Evolutionary conservation across 2,329 filamentous ascomycete genomes (phyloP).

Genomic region (Alternaria novae-zelandiae): DNA sequence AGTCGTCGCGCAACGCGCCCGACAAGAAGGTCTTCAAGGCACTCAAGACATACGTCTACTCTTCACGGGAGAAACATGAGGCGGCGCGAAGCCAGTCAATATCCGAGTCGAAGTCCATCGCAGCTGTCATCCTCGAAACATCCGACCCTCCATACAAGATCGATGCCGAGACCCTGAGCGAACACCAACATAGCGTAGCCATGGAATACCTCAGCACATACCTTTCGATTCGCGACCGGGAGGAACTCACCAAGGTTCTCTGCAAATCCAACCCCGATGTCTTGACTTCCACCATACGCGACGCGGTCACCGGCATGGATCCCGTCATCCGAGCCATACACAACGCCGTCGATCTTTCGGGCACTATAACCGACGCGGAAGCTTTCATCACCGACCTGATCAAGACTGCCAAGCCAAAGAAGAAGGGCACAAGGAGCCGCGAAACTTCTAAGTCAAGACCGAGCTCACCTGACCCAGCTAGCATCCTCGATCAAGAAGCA

Average conservation of each 20-base stretch:
- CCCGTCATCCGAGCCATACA: slow-evolving; percentile 77
- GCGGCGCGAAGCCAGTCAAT: slow-evolving; percentile 63
- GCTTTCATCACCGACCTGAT: slow-evolving; percentile 75
- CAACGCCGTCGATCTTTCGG: slow-evolving; percentile 72
- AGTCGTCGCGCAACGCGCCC: slow-evolving; percentile 65
- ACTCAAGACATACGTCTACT: slow-evolving; percentile 65
- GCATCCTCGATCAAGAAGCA: slow-evolving; percentile 26
- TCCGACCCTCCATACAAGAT: slow-evolving; percentile 50
- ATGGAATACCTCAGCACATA: slow-evolving; percentile 73
- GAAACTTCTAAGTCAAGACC: slow-evolving; percentile 28
- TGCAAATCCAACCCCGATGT: slow-evolving; percentile 75
- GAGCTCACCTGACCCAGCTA: slow-evolving; percentile 32
- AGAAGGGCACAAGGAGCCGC: slow-evolving; percentile 33
- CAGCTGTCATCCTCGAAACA: slow-evolving; percentile 68
- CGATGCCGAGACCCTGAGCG: slow-evolving; percentile 57
- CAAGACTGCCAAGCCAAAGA: slow-evolving; percentile 56
- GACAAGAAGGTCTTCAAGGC: slow-evolving; percentile 67
- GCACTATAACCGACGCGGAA: slow-evolving; percentile 71
- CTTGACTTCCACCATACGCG: slow-evolving; percentile 71
- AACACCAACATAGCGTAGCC: slow-evolving; percentile 67
- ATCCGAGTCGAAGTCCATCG: slow-evolving; percentile 65
- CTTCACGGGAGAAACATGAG: slow-evolving; percentile 64
- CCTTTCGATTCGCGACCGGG: slow-evolving; percentile 76
- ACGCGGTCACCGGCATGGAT: slow-evolving; percentile 72
- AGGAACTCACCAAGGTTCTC: slow-evolving; percentile 69